A percentile compares a stretch with the other conserved stretches of the same genome.
These are phyloP conservation scores for Colletotrichum sp. DNA, from an alignment of 2,329 filamentous ascomycete genomes.

Conservation along the genomic window DNA sequence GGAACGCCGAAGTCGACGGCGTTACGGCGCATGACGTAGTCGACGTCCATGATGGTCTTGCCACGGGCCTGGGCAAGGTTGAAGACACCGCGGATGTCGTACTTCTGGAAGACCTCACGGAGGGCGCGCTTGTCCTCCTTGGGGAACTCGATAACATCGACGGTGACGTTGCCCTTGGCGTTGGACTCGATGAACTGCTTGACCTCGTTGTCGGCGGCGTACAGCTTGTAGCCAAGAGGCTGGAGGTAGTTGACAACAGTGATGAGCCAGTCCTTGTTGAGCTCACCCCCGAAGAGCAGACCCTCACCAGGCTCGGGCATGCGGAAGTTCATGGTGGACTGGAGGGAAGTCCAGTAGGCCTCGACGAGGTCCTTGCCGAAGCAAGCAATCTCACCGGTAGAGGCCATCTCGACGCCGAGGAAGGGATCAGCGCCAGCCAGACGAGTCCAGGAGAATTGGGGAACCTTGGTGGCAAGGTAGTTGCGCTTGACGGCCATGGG, in stretches of 20 bases:
- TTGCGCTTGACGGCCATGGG: constrained; percentile 89
- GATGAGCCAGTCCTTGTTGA: constrained; percentile 72
- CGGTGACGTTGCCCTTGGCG: constrained; percentile 68
- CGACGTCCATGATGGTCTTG: constrained; percentile 85
- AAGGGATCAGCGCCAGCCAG: constrained; percentile 96
- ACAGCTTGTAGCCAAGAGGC: constrained; percentile 94
- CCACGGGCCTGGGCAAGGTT: constrained; percentile 87
- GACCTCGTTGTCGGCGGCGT: constrained; percentile 79
- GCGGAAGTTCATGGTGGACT: constrained; percentile 99
- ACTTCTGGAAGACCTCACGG: constrained; percentile 94
- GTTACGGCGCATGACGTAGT: constrained; percentile 98
- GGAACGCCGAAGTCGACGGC: constrained; percentile 98
- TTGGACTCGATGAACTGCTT: constrained; percentile 82
- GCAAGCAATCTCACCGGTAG: constrained; percentile 97
- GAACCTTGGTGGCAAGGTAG: constrained; percentile 96
- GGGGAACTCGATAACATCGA: constrained; percentile 96
- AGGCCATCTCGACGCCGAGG: constrained; percentile 97
- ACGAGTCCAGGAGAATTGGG: constrained; percentile 98
- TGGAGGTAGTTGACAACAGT: constrained; percentile 85
- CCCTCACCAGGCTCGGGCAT: constrained; percentile 94
- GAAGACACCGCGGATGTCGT: constrained; percentile 95
- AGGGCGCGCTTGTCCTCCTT: constrained; percentile 94
- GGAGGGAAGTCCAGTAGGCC: constrained; percentile 95
- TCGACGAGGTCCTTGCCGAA: constrained; percentile 96
- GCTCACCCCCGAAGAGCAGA: constrained; percentile 90